Evolutionary conservation across 176 grass and related monocot genomes (phyloP).

Genomic region (Dactylis glomerata): DNA sequence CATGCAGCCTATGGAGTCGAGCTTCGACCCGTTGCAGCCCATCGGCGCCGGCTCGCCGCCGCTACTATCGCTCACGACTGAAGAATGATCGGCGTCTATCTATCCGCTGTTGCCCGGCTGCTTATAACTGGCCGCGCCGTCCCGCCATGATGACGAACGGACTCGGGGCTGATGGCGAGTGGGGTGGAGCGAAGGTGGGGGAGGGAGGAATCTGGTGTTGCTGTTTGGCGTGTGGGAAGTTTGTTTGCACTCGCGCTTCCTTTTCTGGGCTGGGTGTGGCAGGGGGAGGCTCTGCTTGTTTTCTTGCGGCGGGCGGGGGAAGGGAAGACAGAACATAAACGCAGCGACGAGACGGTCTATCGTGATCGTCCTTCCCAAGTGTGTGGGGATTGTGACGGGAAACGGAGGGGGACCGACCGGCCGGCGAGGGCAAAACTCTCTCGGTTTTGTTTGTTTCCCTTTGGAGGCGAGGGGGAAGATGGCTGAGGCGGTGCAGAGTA

Average conservation of each 20-base stretch:
- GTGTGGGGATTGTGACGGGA: background rate
- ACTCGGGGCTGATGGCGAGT: background rate
- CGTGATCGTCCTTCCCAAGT: background rate
- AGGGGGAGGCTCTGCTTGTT: constrained; percentile 3
- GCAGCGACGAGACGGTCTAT: background rate
- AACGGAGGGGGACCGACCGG: background rate
- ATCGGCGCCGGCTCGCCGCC: constrained; percentile 17
- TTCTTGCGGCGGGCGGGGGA: background rate
- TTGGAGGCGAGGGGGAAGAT: background rate
- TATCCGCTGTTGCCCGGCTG: no score
- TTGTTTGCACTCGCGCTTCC: constrained; percentile 38
- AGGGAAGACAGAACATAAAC: background rate
- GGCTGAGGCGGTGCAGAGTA: background rate
- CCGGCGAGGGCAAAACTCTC: background rate
- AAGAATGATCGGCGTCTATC: background rate
- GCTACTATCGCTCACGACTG: no score
- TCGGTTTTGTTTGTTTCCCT: constrained; percentile 10
- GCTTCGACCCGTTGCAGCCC: constrained; percentile 92
- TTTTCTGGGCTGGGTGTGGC: constrained; percentile 31
- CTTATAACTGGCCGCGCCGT: background rate
- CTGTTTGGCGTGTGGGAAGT: constrained; percentile 11
- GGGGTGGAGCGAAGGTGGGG: background rate
- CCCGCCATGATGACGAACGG: constrained; percentile 2
- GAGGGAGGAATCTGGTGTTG: constrained; percentile 41
- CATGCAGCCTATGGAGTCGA: constrained; percentile 49